phyloP scores from a whole-genome alignment of 805 yeast genomes.

The Hanseniaspora hatyaiensis region DNA sequence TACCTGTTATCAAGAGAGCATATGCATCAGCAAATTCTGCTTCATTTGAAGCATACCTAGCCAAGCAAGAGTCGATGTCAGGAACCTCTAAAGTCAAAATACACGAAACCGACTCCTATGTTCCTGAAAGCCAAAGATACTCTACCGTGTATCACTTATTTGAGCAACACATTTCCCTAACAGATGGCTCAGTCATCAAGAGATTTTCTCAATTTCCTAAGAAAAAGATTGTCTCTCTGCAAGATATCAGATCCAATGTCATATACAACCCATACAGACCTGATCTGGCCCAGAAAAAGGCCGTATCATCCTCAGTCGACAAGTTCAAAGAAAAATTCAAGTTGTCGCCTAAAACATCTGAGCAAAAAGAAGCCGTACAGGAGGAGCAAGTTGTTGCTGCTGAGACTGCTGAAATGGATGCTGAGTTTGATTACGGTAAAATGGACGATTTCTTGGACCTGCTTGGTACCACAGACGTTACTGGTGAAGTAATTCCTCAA shows the following conservation, averaged over 20 bases:
- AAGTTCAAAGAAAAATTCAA: conserved; percentile 56
- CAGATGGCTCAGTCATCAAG: conserved; percentile 82
- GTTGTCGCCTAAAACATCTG: too few species aligned
- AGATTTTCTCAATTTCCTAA: conserved; percentile 84
- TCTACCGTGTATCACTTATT: conserved; percentile 89
- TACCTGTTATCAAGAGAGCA: neutral
- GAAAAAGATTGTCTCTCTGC: conserved; percentile 69
- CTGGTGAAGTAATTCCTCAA: conserved; percentile 26
- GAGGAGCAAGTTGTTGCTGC: neutral
- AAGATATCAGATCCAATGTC: conserved; percentile 77
- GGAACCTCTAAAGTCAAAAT: neutral
- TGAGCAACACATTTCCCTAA: conserved; percentile 75
- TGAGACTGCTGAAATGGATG: conserved; percentile 15
- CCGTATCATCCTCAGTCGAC: conserved; percentile 72
- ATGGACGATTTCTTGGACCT: conserved; percentile 28
- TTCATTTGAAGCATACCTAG: conserved; percentile 11
- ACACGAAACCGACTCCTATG: neutral
- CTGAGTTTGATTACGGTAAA: conserved; percentile 20
- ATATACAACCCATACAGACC: conserved; percentile 83
- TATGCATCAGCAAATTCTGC: neutral
- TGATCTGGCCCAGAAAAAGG: conserved; percentile 61
- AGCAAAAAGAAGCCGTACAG: too few species aligned
- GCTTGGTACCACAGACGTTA: conserved; percentile 22
- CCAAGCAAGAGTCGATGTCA: conserved; percentile 8
- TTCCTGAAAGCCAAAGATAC: conserved; percentile 59